A percentile compares a stretch with the other conserved stretches of the same genome.
Evolutionary conservation across 2,329 filamentous ascomycete species (phyloP).

Genomic region (Pochonia chlamydosporia): DNA sequence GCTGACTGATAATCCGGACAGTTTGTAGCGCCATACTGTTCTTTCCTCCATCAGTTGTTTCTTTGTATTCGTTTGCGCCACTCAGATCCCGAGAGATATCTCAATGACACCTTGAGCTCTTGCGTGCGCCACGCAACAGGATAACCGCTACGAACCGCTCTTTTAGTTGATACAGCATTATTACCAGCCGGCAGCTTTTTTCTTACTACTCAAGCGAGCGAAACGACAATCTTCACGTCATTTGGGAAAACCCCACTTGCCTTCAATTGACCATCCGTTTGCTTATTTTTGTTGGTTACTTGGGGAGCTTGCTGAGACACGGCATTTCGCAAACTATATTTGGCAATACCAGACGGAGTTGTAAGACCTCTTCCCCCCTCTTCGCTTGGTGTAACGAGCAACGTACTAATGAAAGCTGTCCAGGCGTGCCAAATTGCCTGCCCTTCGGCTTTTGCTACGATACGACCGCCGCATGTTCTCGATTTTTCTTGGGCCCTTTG

Average conservation of each 20-base stretch:
- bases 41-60: not conserved
- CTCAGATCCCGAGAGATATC: not conserved
- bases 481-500: not conserved
- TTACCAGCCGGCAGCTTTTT: no score
- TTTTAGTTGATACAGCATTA: no score
- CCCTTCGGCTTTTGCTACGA: no score
- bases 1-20: no score
- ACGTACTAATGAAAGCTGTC: not conserved
- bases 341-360: not conserved
- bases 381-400: not conserved
- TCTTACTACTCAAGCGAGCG: not conserved
- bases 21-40: no score
- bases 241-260: not conserved
- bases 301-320: constrained; percentile 2
- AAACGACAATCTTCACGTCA: not conserved
- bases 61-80: not conserved
- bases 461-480: no score
- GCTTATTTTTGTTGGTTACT: not conserved
- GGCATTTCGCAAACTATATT: not conserved
- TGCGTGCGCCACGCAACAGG: not conserved
- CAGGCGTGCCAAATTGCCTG: no score
- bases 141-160: not conserved
- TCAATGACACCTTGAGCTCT: not conserved
- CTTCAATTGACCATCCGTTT: not conserved
- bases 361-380: constrained; percentile 1